Evolutionary conservation across 2,329 filamentous ascomycete species (phyloP), one percentile per base, ranked within the genome.

Genomic region (Aspergillus sp.): DNA sequence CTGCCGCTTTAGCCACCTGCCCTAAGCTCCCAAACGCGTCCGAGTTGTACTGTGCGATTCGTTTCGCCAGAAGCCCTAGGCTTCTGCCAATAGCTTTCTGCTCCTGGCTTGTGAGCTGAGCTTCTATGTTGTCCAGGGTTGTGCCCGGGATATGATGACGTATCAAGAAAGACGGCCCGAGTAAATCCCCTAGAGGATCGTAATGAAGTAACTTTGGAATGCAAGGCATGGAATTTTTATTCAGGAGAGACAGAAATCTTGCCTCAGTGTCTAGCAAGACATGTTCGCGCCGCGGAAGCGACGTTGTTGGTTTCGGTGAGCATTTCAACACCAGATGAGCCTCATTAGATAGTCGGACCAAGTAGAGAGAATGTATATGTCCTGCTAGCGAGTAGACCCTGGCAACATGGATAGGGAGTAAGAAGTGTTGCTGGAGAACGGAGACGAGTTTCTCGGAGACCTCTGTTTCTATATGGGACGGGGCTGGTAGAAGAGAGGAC

Each of bases 21-120:
- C 77, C 75, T 8, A 80, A 70, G n/a, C 77, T 68, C 3, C 84
- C 84, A 63, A 85, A 86, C 3, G 74, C 72, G 2, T 74, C 68
- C 5, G 81, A 79, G 9, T 75, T 74, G 39, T 83, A 72, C 19
- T 77, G 70, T 3, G 76, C 73, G 40, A 85, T 75, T 12, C 68
- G 67, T 25, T 76, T 74, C 7, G 80, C 66, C 15, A 76, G 47
- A 19, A 66, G 66, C 1, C 73, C 72, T 23, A 79, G 61, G 31
- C 73, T 70, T 46, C 66, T 66, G 44, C 77, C 71, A 46, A 79
- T 67, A 21, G 64, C 66, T 23, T 64, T 64, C 23, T 68, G 63
- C 52, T 76, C 65, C 23, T 70, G 62, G 11, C 46, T 9, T 6
- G 66, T 74, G 33, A 78, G 66, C 44, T 58, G 61, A 17, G 59